phyloP scores from a whole-genome alignment of 2,329 filamentous ascomycete species.

The Malbranchea zuffiana region DNA sequence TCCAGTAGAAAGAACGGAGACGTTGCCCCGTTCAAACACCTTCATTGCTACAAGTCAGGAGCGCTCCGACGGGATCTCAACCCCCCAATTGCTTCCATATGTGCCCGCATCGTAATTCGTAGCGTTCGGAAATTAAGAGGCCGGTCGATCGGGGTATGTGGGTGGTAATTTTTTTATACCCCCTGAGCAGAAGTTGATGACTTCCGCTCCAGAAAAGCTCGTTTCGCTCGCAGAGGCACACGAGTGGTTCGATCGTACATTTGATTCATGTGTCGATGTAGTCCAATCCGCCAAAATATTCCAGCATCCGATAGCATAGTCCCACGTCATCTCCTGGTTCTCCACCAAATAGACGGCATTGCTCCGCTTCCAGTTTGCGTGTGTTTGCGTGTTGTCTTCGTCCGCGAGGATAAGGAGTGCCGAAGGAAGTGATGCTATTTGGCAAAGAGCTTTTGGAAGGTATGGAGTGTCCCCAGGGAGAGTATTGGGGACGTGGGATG shows the following conservation, averaged over 20 bases:
- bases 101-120: no score
- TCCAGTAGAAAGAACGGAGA: constrained; percentile 20
- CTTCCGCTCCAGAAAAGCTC: background rate
- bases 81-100: no score
- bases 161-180: background rate
- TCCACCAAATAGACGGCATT: constrained; percentile 37
- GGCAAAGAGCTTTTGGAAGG: constrained; percentile 9
- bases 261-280: constrained; percentile 34
- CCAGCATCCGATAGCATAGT: constrained; percentile 40
- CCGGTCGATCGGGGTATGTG: no score
- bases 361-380: constrained; percentile 29
- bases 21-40: constrained; percentile 12
- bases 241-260: no score
- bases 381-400: constrained; percentile 15
- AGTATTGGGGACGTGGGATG: background rate
- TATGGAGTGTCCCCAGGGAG: background rate
- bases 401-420: constrained; percentile 17
- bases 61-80: no score
- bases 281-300: constrained; percentile 40
- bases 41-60: constrained; percentile 37
- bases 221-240: background rate
- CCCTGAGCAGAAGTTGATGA: constrained; percentile 1
- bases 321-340: constrained; percentile 35
- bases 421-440: constrained; percentile 14
- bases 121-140: no score